Base-by-base conservation (phyloP, 2,329 filamentous ascomycete species). In the Aspergillus phoenicis region DNA sequence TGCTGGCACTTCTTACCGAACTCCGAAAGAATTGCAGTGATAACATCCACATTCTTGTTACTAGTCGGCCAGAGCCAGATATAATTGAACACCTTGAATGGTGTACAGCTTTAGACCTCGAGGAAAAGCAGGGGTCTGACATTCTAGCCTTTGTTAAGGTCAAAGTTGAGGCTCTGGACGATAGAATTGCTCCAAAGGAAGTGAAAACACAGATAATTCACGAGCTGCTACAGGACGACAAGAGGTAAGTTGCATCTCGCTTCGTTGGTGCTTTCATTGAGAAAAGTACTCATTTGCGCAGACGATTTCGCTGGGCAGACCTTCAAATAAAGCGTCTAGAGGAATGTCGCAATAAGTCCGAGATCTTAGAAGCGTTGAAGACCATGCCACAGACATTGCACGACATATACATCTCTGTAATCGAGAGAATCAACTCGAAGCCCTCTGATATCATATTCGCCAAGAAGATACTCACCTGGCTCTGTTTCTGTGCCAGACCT, bases 231-330 rank as follows among this genome's bases (percentile, higher is more conserved):
- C 20, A 41, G 2, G 15, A 39, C 2, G 5, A 15, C 3, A 39
- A 59, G 20, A 33, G 56, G 56, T 52, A 45, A 6, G 52, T 2
- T 17, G 22, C n/a, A 10, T 47, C 6, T 22, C 20, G 1, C 10
- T 17, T 3, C n/a, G 17, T 5, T 10, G 6, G 8, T 24, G 4
- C 20, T 22, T 13, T 13, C 6, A 3, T 2, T n/a, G 10, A 43
- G 5, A 36, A 3, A 28, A 4, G 5, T 43, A 52, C 6, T 30
- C 2, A 10, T 30, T 22, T n/a, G 13, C 4, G 4, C 26, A 58
- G 57, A 10, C 57, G 57, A 1, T 58, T 58, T 17, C 57, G 48
- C 13, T 58, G 57, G 48, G 48, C 33, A 22, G 57, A 58, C 4
- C 38, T 58, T 13, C 57, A 58, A 30, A 1, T 58, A 3, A 52